Conservation (phyloP, 306 rosid genomes). For the Morella rubra region DNA sequence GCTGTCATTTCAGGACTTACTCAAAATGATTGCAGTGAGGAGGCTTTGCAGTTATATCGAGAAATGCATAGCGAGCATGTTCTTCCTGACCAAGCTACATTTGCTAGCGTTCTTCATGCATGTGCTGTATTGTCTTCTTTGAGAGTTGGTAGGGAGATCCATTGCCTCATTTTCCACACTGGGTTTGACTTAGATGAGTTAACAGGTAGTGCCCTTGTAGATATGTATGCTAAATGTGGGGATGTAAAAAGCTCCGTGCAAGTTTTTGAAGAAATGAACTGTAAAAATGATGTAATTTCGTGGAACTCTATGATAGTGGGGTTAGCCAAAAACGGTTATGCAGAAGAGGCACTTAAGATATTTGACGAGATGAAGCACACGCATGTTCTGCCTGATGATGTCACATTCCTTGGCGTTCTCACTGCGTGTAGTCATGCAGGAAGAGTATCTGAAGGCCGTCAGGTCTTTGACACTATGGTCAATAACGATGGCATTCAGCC, state of each 20-base stretch:
- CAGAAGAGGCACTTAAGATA: slow-evolving; percentile 50
- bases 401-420: slow-evolving; percentile 84
- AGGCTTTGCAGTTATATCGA: slow-evolving; percentile 53
- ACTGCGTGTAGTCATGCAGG: slow-evolving; percentile 88
- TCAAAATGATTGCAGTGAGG: slow-evolving; percentile 55
- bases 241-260: slow-evolving; percentile 51
- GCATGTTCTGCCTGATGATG: slow-evolving; percentile 58
- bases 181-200: slow-evolving; percentile 73
- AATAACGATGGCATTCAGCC: slow-evolving; percentile 48
- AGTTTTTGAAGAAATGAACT: slow-evolving; percentile 62
- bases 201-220: slow-evolving; percentile 67
- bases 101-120: slow-evolving; percentile 66
- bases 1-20: slow-evolving; percentile 62
- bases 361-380: slow-evolving; percentile 57
- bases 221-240: slow-evolving; percentile 91
- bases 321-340: slow-evolving; percentile 77
- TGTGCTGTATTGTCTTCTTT: slow-evolving; percentile 63
- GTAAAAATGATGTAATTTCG: slow-evolving; percentile 58
- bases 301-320: slow-evolving; percentile 93
- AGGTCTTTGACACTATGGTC: slow-evolving; percentile 50
- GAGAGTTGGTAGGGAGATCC: slow-evolving; percentile 59
- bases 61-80: slow-evolving; percentile 58
- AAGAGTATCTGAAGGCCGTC: slow-evolving; percentile 62
- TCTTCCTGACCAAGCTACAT: slow-evolving; percentile 81
- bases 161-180: slow-evolving; percentile 62